Percentiles rank a stretch among this genome's conserved stretches.
Conservation (phyloP, 148 eudicot genomes). For the Mesembryanthemum crystallinum region DNA sequence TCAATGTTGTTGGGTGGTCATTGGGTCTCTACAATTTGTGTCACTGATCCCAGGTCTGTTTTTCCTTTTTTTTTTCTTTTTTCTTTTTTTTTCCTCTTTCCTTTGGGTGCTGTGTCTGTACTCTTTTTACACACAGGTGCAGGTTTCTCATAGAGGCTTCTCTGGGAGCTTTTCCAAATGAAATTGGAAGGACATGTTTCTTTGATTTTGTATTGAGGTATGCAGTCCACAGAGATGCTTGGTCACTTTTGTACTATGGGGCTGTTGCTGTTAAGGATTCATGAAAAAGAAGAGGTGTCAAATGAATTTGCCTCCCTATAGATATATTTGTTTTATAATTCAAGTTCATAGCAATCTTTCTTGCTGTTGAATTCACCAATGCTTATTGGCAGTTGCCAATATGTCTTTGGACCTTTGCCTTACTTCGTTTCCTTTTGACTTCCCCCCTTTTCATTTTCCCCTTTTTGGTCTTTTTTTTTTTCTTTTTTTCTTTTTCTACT, state of each 20-base stretch:
- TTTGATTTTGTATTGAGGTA: conserved; percentile 53
- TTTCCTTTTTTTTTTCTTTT: conserved; percentile 10
- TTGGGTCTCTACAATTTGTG: conserved; percentile 18
- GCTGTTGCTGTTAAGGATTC: conserved; percentile 20
- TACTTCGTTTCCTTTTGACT: conserved; percentile 20
- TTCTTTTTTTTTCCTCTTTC: background rate
- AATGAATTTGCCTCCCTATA: conserved; percentile 1
- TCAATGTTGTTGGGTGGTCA: conserved; percentile 13
- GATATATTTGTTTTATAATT: background rate
- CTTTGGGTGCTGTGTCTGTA: conserved; percentile 23
- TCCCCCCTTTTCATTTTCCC: conserved; percentile 8
- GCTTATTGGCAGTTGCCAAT: conserved; percentile 4
- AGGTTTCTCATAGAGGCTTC: conserved; percentile 42
- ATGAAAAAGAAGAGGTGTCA: conserved; percentile 2
- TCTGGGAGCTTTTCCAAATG: conserved; percentile 47
- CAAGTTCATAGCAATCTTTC: conserved; percentile 20
- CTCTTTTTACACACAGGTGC: conserved; percentile 49
- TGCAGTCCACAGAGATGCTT: conserved; percentile 34
- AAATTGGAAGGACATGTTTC: conserved; percentile 34
- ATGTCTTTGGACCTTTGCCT: conserved; percentile 15
- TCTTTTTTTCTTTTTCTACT: conserved; percentile 11
- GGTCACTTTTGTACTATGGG: conserved; percentile 18
- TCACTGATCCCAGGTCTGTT: conserved; percentile 27
- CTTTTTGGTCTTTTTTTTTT: background rate
- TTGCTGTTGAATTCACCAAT: conserved; percentile 1